Evolutionary conservation across 257 asterid species (phyloP).

Genomic region (Solanum rostratum): DNA sequence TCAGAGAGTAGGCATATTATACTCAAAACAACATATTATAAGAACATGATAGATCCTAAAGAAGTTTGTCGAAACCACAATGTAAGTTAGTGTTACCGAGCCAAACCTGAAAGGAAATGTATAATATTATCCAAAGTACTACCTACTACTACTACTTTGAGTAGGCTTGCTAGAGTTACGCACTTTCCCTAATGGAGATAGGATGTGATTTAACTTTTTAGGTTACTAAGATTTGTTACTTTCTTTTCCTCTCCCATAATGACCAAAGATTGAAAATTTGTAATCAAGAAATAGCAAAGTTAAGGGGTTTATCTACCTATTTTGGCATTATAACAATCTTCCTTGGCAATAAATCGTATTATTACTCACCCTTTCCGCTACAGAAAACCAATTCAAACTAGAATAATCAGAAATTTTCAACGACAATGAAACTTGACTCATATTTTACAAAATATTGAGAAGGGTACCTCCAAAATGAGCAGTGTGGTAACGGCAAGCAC

Average conservation of each 20-base stretch:
- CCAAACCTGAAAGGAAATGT: background rate
- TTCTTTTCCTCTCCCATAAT: background rate
- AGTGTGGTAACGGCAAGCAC: constrained; percentile 75
- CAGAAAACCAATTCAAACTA: background rate
- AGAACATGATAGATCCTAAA: background rate
- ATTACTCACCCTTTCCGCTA: background rate
- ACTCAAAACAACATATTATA: background rate
- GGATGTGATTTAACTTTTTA: background rate
- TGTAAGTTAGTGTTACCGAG: background rate
- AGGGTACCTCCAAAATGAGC: constrained; percentile 91
- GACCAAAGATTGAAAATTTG: background rate
- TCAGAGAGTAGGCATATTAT: background rate
- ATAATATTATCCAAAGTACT: background rate
- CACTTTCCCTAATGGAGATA: background rate
- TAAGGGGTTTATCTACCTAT: background rate
- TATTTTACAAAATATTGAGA: background rate
- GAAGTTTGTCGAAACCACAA: background rate
- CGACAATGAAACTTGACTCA: background rate
- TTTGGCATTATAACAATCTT: background rate
- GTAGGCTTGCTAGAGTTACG: background rate
- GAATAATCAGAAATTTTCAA: background rate
- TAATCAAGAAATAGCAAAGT: background rate
- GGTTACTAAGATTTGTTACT: background rate
- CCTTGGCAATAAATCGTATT: background rate
- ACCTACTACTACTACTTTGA: background rate